These are phyloP conservation scores for Epichloe elymi DNA, from an alignment of 2,329 filamentous ascomycete genomes.

Conservation along the genomic window DNA sequence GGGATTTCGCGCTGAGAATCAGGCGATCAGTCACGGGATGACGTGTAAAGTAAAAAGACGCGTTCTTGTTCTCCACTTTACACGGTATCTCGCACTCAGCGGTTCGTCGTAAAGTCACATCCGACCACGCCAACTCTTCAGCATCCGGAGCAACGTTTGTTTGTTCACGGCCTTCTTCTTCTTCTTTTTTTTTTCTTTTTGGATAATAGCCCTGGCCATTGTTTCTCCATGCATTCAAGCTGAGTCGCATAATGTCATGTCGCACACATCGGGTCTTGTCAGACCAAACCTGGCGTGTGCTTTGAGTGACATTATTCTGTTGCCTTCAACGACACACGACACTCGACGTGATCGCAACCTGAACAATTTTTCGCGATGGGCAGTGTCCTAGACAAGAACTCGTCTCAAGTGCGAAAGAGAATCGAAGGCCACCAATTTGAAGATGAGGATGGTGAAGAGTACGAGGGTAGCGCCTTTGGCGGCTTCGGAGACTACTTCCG, in stretches of 20 bases:
- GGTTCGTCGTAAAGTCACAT: background rate
- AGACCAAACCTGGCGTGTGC: background rate
- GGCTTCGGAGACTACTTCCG: slow-evolving; percentile 88
- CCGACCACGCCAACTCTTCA: background rate
- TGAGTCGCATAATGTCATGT: background rate
- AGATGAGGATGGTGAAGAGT: slow-evolving; percentile 80
- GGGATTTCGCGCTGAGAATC: too few species aligned
- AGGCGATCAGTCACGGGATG: too few species aligned
- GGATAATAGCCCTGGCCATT: background rate
- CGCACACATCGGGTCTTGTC: background rate
- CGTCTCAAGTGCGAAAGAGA: slow-evolving; percentile 46
- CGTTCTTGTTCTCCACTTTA: too few species aligned
- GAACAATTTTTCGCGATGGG: slow-evolving; percentile 31
- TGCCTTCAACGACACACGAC: too few species aligned
- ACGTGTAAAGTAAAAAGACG: too few species aligned
- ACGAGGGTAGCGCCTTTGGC: slow-evolving; percentile 73
- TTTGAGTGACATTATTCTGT: too few species aligned
- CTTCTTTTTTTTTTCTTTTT: background rate
- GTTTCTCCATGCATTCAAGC: background rate
- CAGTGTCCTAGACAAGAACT: slow-evolving; percentile 48
- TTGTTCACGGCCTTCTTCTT: background rate
- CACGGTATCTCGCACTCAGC: too few species aligned
- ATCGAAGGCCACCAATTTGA: slow-evolving; percentile 59
- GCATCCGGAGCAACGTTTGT: background rate
- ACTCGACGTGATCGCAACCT: background rate